Percentiles rank a stretch among this genome's conserved stretches.
Evolutionary conservation across 2,329 filamentous ascomycete genomes (phyloP).

Genomic region (Epichloe elymi): DNA sequence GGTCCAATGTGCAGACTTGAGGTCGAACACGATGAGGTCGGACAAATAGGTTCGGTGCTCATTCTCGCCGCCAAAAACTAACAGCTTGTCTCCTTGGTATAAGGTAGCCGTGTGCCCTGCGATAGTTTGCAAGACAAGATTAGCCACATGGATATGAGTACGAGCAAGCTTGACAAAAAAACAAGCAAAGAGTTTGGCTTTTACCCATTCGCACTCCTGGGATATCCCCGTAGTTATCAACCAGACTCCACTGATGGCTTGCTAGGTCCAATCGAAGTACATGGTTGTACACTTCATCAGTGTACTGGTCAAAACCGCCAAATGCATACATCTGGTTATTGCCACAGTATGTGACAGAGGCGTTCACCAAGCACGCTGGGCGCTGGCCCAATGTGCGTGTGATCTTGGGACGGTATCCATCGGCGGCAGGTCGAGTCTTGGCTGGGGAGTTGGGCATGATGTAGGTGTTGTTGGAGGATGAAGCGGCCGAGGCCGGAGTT

Average conservation of each 20-base stretch:
- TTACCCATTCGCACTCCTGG: constrained; percentile 90
- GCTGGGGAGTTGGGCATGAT: constrained; percentile 80
- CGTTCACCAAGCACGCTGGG: constrained; percentile 91
- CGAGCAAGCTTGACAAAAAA: not conserved
- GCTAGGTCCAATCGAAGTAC: constrained; percentile 79
- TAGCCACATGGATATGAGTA: not conserved
- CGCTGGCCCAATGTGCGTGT: constrained; percentile 66
- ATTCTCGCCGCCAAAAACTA: constrained; percentile 96
- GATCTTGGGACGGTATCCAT: constrained; percentile 75
- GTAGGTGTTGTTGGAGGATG: constrained; percentile 63
- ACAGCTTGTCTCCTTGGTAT: constrained; percentile 86
- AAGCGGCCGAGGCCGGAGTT: constrained; percentile 14
- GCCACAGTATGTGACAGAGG: constrained; percentile 95
- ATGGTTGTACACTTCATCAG: constrained; percentile 98
- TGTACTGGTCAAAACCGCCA: constrained; percentile 96
- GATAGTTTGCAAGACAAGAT: constrained; percentile 3
- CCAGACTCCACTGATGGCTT: constrained; percentile 83
- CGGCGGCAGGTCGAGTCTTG: constrained; percentile 49
- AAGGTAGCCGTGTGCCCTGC: constrained; percentile 89
- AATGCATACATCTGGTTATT: constrained; percentile 98
- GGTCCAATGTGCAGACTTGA: constrained; percentile 90
- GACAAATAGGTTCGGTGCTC: constrained; percentile 92
- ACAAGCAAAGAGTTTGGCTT: not conserved
- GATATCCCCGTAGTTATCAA: constrained; percentile 98
- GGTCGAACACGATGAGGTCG: constrained; percentile 90